Base-by-base conservation (phyloP, 768 basidiomycete genomes). In the Tylopilus felleus region DNA sequence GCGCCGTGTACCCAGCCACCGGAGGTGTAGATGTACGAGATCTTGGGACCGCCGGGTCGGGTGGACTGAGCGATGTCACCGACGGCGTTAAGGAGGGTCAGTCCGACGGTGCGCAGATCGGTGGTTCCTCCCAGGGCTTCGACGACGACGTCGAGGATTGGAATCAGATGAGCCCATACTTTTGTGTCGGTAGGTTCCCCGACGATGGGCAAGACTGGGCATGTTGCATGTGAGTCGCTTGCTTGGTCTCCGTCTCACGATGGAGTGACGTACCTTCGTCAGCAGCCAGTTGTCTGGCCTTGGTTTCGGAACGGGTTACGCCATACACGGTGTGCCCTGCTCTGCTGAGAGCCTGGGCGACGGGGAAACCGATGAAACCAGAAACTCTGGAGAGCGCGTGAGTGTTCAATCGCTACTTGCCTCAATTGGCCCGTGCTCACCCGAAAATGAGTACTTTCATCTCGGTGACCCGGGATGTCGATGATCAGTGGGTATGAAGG, bases 261-360 rank as follows among this genome's bases (percentile, higher is more conserved):
- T 27, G 25, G 19, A 3, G 23, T 23, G 41, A 28, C 59, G 8
- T 21, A 60, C 63, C 60, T 53, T 74, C 73, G 13, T 69, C 52
- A 5, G 58, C 58, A 19, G 63, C 60, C 4, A 74, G 54, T 21
- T 51, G 52, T 12, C 58, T 59, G 1, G 59, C 65, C 27, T 66
- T 66, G 7, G 40, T 42, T 14, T 49, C 23, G 2, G 69, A 70
- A 45, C 73, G 66, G 7, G 71, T 73, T 16, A 60, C 50, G 2
- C 73, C 71, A 33, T 72, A 72, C 10, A 73, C 71, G 29, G 60
- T 68, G 43, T 74, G 71, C 0, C 73, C 73, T 6, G 61, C 67
- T 44, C 71, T 59, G 13, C 68, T 64, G 28, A 71, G 66, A 4
- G 72, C 73, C 46, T 68, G 65, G n/a, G 70, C 59, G 16, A 66